These are phyloP conservation scores for Suillus americanus DNA, from an alignment of 768 basidiomycete species.

Conservation along the genomic window DNA sequence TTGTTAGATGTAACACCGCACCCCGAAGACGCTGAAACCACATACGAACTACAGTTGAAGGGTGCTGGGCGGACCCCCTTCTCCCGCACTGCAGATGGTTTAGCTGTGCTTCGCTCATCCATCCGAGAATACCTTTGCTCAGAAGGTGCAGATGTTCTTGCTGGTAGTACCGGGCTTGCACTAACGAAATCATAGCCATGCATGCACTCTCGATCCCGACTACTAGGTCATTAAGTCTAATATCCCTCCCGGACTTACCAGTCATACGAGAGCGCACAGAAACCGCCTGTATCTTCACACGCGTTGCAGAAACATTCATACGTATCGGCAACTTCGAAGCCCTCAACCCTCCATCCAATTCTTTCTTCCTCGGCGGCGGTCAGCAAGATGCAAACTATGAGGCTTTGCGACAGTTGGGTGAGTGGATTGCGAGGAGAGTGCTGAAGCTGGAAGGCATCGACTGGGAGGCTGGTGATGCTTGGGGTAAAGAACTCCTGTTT, in stretches of 20 bases:
- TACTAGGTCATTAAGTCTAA: slow-evolving; percentile 80
- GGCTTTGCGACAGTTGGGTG: slow-evolving; percentile 67
- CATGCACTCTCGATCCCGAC: slow-evolving; percentile 87
- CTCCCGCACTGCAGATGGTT: slow-evolving; percentile 87
- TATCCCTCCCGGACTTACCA: slow-evolving; percentile 68
- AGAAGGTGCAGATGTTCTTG: slow-evolving; percentile 54
- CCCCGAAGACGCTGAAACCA: slow-evolving; percentile 49
- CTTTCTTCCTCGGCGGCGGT: slow-evolving; percentile 74
- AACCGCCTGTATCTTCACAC: slow-evolving; percentile 71
- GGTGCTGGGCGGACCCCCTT: slow-evolving; percentile 95
- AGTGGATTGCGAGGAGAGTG: slow-evolving; percentile 70
- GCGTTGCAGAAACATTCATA: slow-evolving; percentile 87
- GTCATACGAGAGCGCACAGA: slow-evolving; percentile 78
- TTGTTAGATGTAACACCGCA: slow-evolving; percentile 74
- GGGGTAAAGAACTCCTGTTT: slow-evolving; percentile 70
- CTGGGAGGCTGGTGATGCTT: slow-evolving; percentile 48
- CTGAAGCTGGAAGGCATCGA: slow-evolving; percentile 44
- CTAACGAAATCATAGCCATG: slow-evolving; percentile 56
- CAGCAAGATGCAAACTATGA: slow-evolving; percentile 77
- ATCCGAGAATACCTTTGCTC: slow-evolving; percentile 92
- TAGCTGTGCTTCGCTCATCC: slow-evolving; percentile 93
- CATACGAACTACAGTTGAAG: slow-evolving; percentile 91
- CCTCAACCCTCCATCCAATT: slow-evolving; percentile 62
- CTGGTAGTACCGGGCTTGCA: neutral
- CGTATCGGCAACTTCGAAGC: slow-evolving; percentile 92